phyloP scores from a whole-genome alignment of 1,139 yeast genomes.

The Protomyces lactucae-debilis region DNA sequence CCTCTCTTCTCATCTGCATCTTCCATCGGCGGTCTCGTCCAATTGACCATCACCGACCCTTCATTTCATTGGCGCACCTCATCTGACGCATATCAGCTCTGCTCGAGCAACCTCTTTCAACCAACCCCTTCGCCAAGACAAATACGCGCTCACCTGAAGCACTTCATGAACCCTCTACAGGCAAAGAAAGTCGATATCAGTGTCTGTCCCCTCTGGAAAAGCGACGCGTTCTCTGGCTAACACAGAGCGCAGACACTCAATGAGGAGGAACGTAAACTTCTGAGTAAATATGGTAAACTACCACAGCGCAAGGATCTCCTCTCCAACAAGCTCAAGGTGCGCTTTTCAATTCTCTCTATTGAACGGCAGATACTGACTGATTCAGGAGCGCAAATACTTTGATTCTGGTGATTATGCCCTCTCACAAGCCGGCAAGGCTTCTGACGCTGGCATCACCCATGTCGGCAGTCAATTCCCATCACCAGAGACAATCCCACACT shows the following conservation, averaged over 20 bases:
- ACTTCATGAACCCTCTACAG: conserved; percentile 19
- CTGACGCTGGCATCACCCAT: conserved; percentile 38
- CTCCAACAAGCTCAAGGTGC: conserved; percentile 52
- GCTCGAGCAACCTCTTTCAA: background rate
- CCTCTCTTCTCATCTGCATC: too few relatives aligned
- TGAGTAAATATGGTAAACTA: conserved; percentile 78
- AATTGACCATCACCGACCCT: background rate
- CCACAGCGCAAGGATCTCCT: conserved; percentile 83
- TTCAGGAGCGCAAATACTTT: conserved; percentile 86
- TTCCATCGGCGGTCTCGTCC: too few relatives aligned
- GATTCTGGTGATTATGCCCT: conserved; percentile 97
- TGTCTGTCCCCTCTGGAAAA: background rate
- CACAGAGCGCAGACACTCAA: conserved; percentile 26
- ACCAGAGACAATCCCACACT: conserved; percentile 44
- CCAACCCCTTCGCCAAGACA: background rate
- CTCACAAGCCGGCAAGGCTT: conserved; percentile 59
- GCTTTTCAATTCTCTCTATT: background rate
- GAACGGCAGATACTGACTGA: conserved; percentile 26
- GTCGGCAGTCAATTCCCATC: conserved; percentile 45
- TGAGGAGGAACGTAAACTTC: conserved; percentile 47
- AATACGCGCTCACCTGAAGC: background rate
- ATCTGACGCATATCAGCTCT: background rate
- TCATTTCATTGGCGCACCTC: background rate
- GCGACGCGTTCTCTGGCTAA: background rate
- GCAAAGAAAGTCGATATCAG: conserved; percentile 23